These are phyloP conservation scores for Ascochyta fabae DNA, from an alignment of 2,329 filamentous ascomycete genomes.

Conservation along the genomic window DNA sequence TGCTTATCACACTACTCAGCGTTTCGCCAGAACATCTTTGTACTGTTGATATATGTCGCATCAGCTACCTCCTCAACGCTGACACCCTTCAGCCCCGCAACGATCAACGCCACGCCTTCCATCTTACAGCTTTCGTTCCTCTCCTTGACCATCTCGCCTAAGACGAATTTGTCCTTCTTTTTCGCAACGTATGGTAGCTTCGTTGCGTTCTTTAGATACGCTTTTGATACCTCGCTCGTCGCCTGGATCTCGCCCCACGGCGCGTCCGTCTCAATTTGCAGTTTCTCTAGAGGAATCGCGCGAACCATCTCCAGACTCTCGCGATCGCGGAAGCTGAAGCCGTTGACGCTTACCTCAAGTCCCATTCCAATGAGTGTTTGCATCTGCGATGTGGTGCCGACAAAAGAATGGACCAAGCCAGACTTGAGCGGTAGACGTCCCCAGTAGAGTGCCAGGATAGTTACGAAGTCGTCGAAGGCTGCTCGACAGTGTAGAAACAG, in stretches of 20 bases:
- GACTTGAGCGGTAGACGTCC: constrained; percentile 41
- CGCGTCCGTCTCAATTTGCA: constrained; percentile 59
- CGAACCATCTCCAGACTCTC: constrained; percentile 54
- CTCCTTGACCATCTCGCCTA: constrained; percentile 57
- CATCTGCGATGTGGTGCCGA: constrained; percentile 53
- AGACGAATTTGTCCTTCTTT: constrained; percentile 59
- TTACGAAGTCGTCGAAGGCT: constrained; percentile 54
- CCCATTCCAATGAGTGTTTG: constrained; percentile 46
- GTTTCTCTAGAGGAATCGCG: constrained; percentile 48
- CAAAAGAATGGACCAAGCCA: constrained; percentile 52
- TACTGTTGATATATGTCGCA: constrained; percentile 49
- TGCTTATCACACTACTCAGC: not conserved
- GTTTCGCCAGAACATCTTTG: constrained; percentile 17
- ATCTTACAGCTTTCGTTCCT: constrained; percentile 60
- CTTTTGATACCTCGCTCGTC: constrained; percentile 48
- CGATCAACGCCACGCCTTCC: constrained; percentile 55
- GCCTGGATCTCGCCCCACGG: constrained; percentile 56
- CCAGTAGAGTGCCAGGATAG: constrained; percentile 51
- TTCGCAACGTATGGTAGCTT: constrained; percentile 49
- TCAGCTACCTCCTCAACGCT: constrained; percentile 53
- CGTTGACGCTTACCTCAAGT: constrained; percentile 58
- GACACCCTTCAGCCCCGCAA: constrained; percentile 57
- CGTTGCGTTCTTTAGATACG: constrained; percentile 51
- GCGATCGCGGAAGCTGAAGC: constrained; percentile 53
- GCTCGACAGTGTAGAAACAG: constrained; percentile 54